Conservation (phyloP, 306 rosid species). For the Fragaria iinumae region DNA sequence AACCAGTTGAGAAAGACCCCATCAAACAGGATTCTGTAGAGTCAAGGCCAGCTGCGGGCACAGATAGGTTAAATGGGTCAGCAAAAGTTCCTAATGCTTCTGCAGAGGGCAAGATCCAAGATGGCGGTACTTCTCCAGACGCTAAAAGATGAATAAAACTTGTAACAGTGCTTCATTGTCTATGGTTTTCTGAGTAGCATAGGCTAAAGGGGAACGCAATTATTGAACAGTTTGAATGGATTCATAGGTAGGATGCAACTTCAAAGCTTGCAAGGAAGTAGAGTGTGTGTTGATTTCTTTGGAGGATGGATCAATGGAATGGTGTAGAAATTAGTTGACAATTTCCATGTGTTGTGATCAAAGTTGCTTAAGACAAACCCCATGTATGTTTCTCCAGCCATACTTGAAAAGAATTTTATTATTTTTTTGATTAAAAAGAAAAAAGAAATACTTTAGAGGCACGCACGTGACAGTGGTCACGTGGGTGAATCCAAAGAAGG, state of each 20-base stretch:
- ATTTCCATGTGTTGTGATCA: neutral
- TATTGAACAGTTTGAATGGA: neutral
- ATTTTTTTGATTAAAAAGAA: no score
- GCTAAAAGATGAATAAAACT: constrained; percentile 26
- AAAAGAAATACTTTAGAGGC: no score
- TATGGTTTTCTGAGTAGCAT: neutral
- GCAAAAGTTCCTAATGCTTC: constrained; percentile 30
- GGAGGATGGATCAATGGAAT: no score
- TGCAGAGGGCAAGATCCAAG: constrained; percentile 32
- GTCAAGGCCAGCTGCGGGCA: constrained; percentile 31
- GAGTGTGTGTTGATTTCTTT: no score
- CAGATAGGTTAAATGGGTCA: constrained; percentile 24
- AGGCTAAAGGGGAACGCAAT: neutral
- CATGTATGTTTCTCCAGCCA: no score
- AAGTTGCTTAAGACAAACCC: no score
- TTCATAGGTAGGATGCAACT: neutral
- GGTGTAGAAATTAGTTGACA: no score
- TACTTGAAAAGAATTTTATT: no score
- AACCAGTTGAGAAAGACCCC: constrained; percentile 30
- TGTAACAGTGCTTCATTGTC: constrained; percentile 2
- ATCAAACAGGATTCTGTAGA: constrained; percentile 28
- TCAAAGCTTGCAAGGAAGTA: neutral
- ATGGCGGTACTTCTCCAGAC: constrained; percentile 38
- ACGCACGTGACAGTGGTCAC: no score
- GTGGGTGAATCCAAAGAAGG: no score